Percentiles rank a stretch among this genome's conserved stretches.
Evolutionary conservation across 768 basidiomycete genomes (phyloP).

Genomic region (Macrocybe gigantea): DNA sequence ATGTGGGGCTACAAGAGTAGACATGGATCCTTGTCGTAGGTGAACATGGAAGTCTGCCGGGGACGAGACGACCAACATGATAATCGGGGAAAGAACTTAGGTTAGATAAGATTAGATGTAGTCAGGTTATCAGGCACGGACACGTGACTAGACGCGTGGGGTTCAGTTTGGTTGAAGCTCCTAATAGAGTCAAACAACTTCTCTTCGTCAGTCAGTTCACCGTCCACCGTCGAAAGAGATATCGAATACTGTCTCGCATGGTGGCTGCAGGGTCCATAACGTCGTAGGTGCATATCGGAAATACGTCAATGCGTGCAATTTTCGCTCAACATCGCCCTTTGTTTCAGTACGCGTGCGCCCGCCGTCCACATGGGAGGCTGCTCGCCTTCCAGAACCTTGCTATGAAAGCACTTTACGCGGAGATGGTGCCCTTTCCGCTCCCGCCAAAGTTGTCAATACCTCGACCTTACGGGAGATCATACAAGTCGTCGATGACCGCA

Average conservation of each 20-base stretch:
- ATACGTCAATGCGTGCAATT: conserved; percentile 11
- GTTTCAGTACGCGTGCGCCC: conserved; percentile 83
- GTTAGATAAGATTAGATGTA: not conserved
- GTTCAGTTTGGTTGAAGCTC: conserved; percentile 11
- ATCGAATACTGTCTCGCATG: conserved; percentile 32
- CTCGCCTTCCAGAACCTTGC: conserved; percentile 71
- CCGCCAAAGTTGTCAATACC: conserved; percentile 46
- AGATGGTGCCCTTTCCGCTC: conserved; percentile 81
- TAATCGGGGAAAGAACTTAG: conserved; percentile 19
- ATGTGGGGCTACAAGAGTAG: conserved; percentile 82
- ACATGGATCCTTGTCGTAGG: conserved; percentile 82
- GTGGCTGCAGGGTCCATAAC: conserved; percentile 84
- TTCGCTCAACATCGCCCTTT: conserved; percentile 3
- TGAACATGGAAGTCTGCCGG: conserved; percentile 97
- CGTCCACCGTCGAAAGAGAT: conserved; percentile 2
- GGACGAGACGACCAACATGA: conserved; percentile 40
- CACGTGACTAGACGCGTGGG: conserved; percentile 26
- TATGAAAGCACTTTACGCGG: conserved; percentile 69
- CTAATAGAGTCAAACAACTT: conserved; percentile 8
- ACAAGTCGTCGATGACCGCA: conserved; percentile 90
- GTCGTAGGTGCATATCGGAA: conserved; percentile 58
- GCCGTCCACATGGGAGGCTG: conserved; percentile 78
- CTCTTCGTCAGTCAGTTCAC: conserved; percentile 13
- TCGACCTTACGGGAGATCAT: conserved; percentile 71
- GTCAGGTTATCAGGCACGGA: conserved; percentile 9